Evolutionary conservation across 1,284 basidiomycete genomes (phyloP).

Genomic region (Veloporphyrellus conicus): DNA sequence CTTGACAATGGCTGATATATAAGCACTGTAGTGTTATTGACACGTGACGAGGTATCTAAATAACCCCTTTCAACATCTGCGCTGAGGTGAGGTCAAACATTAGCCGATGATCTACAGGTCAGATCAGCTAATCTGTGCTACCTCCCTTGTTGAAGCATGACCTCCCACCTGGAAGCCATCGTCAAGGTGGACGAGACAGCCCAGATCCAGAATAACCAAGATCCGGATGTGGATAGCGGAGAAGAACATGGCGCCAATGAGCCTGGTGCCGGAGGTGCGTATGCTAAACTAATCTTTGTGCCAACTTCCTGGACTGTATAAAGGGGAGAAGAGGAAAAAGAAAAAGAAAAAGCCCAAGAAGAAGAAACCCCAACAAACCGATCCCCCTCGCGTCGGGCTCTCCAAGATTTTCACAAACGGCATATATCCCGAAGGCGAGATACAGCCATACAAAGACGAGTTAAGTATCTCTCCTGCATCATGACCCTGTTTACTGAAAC

Average conservation of each 20-base stretch:
- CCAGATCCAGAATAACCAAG: slow-evolving; percentile 12
- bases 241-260: slow-evolving; percentile 26
- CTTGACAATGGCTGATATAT: no score
- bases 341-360: slow-evolving; percentile 94
- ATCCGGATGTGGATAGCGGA: slow-evolving; percentile 28
- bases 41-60: no score
- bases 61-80: neutral
- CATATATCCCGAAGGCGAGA: slow-evolving; percentile 87
- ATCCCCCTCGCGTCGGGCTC: slow-evolving; percentile 89
- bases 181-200: slow-evolving; percentile 9
- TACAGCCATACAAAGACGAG: slow-evolving; percentile 91
- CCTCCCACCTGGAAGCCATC: slow-evolving; percentile 14
- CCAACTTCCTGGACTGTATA: slow-evolving; percentile 12
- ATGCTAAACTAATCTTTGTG: neutral
- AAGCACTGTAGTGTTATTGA: no score
- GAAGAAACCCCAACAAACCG: slow-evolving; percentile 78
- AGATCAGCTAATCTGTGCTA: neutral
- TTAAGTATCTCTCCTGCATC: slow-evolving; percentile 35
- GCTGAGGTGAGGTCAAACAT: neutral
- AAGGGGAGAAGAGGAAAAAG: slow-evolving; percentile 80
- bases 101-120: neutral
- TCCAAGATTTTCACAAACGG: slow-evolving; percentile 87
- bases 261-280: slow-evolving; percentile 22
- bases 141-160: slow-evolving; percentile 18
- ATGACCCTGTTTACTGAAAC: slow-evolving; percentile 5